These are phyloP conservation scores for Paragyromitra xinjiangensis DNA, from an alignment of 495 filamentous ascomycete species.

Conservation along the genomic window DNA sequence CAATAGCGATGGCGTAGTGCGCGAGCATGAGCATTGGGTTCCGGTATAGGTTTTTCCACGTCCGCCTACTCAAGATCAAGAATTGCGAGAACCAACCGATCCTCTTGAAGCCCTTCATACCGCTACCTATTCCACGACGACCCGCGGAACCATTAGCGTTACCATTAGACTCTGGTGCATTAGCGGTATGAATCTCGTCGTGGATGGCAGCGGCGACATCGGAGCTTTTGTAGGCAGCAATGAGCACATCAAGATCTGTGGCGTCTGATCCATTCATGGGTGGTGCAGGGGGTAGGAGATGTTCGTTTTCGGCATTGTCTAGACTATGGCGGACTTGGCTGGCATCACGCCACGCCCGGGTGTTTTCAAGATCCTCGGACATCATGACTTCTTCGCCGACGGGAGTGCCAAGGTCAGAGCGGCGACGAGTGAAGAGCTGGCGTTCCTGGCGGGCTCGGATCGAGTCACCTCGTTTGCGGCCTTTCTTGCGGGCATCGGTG, in stretches of 20 bases:
- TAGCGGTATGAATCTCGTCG: slow-evolving; percentile 78
- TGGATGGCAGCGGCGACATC: slow-evolving; percentile 79
- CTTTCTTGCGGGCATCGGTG: slow-evolving; percentile 33
- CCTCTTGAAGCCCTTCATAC: slow-evolving; percentile 81
- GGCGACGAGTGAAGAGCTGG: slow-evolving; percentile 85
- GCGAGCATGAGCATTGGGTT: slow-evolving; percentile 99
- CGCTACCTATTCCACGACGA: slow-evolving; percentile 59
- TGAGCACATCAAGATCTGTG: slow-evolving; percentile 84
- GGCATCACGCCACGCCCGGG: slow-evolving; percentile 62
- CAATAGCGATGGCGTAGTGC: slow-evolving; percentile 97
- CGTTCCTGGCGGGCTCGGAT: slow-evolving; percentile 74
- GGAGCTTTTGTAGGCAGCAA: slow-evolving; percentile 76
- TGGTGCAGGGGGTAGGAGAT: slow-evolving; percentile 75
- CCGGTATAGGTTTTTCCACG: slow-evolving; percentile 96
- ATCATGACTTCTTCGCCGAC: slow-evolving; percentile 77
- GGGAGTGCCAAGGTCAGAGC: slow-evolving; percentile 62
- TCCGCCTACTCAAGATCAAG: slow-evolving; percentile 84
- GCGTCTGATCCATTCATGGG: slow-evolving; percentile 65
- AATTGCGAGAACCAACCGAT: slow-evolving; percentile 83
- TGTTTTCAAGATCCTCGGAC: slow-evolving; percentile 65
- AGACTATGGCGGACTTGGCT: slow-evolving; percentile 69
- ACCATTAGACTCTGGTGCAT: slow-evolving; percentile 75
- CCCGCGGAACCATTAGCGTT: slow-evolving; percentile 68
- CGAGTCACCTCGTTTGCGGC: slow-evolving; percentile 55
- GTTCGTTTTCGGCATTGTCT: slow-evolving; percentile 71